Base-by-base conservation (phyloP, 1,284 basidiomycete genomes). In the Rhodotorula sp. region DNA sequence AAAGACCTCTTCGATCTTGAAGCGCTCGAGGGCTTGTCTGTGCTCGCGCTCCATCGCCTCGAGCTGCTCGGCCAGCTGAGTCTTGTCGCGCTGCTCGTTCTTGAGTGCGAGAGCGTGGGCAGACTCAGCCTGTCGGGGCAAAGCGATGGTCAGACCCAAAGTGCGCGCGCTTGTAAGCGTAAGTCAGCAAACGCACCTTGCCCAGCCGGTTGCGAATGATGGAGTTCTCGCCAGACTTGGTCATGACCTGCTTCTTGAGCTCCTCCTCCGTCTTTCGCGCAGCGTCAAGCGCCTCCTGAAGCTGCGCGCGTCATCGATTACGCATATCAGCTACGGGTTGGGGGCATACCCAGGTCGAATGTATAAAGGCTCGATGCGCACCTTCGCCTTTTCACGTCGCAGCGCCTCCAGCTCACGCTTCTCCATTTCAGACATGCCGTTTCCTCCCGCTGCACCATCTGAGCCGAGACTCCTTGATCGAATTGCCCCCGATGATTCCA, bases 321-420 rank as follows among this genome's bases (percentile, higher is more conserved):
- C 34, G 34, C 34, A 34, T 34, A 34, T 34, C 34, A 34, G 34
- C 34, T 10, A 34, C 34, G 34, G 34, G 34, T 5, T 34, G 0
- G 6, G 46, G 7, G 15, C 16, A 37, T n/a, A 16, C 2, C n/a
- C 4, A 30, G 50, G 47, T 2, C 28, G 7, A 18, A 16, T 18
- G 60, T 26, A 15, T n/a, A 24, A 24, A 37, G 37, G n/a, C 6
- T 6, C 3, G 4, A 15, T 11, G 37, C 67, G 31, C 46, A 73
- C 65, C 60, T 64, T 56, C 2, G 31, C 66, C 54, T 55, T 64
- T 22, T 71, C 67, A 20, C n/a, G 31, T 46, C 70, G 30, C 46
- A 74, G 31, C n/a, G 53, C 51, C 26, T 61, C 63, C 28, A 73
- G 54, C 40, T 73, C 72, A 18, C 31, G 22, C 22, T 20, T 63